Evolutionary conservation across 371 early-diverging fungal species (phyloP).

Genomic region (Massospora cicadina): DNA sequence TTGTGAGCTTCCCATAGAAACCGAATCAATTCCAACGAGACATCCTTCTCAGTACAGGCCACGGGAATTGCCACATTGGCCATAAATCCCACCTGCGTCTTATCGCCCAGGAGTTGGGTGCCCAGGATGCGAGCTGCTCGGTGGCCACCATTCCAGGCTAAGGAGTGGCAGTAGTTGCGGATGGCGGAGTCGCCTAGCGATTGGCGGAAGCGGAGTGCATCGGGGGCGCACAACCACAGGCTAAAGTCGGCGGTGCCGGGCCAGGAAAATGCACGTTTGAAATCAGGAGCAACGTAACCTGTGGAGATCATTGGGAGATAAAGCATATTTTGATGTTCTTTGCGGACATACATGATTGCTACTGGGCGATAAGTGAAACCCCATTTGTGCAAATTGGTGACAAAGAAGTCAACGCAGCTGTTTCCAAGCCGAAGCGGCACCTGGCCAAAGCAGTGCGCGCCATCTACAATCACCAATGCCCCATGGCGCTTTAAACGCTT

Average conservation of each 20-base stretch:
- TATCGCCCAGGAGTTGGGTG: constrained; percentile 34
- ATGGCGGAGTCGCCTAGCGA: constrained; percentile 35
- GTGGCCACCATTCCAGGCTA: constrained; percentile 38
- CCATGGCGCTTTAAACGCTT: constrained; percentile 24
- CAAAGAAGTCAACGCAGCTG: constrained; percentile 42
- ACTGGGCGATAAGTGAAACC: constrained; percentile 36
- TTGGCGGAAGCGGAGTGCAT: constrained; percentile 28
- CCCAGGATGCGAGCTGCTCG: constrained; percentile 31
- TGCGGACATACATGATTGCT: constrained; percentile 34
- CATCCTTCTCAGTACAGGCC: constrained; percentile 16
- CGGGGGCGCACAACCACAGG: constrained; percentile 23
- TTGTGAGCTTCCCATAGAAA: constrained; percentile 23
- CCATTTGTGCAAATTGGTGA: constrained; percentile 62
- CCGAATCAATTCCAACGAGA: constrained; percentile 6
- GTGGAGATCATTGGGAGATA: constrained; percentile 30
- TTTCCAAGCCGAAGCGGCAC: constrained; percentile 32
- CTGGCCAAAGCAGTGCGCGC: constrained; percentile 53
- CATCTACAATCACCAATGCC: constrained; percentile 44
- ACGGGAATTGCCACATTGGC: constrained; percentile 25
- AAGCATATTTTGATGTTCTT: constrained; percentile 26
- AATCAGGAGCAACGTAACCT: constrained; percentile 18
- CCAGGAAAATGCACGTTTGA: constrained; percentile 21
- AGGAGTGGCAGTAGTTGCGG: constrained; percentile 26
- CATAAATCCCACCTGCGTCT: constrained; percentile 26
- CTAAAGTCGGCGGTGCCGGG: constrained; percentile 22